These are phyloP conservation scores for Candida methanosorbosa DNA, from an alignment of 805 yeast genomes.

Conservation along the genomic window DNA sequence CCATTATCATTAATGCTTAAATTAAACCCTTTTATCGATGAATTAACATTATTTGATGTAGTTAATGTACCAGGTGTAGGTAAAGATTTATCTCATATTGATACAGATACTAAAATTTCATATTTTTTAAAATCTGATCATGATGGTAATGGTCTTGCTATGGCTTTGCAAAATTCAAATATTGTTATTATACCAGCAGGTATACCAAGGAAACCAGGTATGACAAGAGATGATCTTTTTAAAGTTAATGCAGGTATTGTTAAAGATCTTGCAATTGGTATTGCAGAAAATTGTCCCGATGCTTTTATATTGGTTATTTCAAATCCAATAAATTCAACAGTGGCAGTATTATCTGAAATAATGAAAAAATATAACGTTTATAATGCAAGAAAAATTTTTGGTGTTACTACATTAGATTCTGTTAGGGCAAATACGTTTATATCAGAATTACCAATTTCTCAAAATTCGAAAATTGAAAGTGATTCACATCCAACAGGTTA, in stretches of 20 bases:
- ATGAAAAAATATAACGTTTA: conserved; percentile 58
- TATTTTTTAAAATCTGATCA: conserved; percentile 32
- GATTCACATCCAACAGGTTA: conserved; percentile 38
- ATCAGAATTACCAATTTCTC: conserved; percentile 36
- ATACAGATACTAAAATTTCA: conserved; percentile 36
- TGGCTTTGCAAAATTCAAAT: conserved; percentile 32
- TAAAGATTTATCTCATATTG: conserved; percentile 45
- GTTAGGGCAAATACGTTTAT: conserved; percentile 83
- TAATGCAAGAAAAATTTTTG: conserved; percentile 68
- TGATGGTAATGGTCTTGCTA: conserved; percentile 11
- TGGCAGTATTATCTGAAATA: conserved; percentile 80
- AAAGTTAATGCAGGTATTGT: conserved; percentile 61
- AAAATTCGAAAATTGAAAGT: conserved; percentile 16
- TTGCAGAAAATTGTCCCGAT: conserved; percentile 62
- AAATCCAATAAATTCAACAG: conserved; percentile 91
- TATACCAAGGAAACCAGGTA: conserved; percentile 98
- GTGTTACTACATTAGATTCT: conserved; percentile 83
- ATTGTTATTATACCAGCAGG: conserved; percentile 50
- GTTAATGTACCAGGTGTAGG: conserved; percentile 50
- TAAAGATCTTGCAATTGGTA: conserved; percentile 61
- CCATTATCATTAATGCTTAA: conserved; percentile 44
- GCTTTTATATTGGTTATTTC: conserved; percentile 80
- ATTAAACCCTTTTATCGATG: conserved; percentile 33
- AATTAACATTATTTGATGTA: conserved; percentile 43
- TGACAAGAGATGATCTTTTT: conserved; percentile 97